Base-by-base conservation (phyloP, 1,284 basidiomycete species). In the Coniophora puteana region DNA sequence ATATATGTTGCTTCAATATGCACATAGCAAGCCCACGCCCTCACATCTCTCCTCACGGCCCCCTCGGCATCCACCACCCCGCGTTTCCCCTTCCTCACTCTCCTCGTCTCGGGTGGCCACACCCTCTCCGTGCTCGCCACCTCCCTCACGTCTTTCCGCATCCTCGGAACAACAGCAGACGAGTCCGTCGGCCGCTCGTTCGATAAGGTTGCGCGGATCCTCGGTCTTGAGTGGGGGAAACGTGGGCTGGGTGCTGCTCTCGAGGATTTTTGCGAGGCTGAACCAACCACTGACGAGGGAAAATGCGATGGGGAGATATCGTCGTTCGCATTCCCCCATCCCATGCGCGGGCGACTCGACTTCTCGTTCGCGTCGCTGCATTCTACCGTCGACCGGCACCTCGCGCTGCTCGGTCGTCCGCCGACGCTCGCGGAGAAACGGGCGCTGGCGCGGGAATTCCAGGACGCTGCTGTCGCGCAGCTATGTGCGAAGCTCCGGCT, bases 91-190 rank as follows among this genome's bases (percentile, higher is more conserved):
- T 96, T 94, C 67, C 72, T 96, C 26, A 86, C 87, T 0, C 71
- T 96, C 10, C 74, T 97, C 18, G 73, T 94, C 36, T 93, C 90
- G 0, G 94, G 94, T 16, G 93, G 93, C 2, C 93, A 97, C 58
- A 93, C 93, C 0, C 71, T 95, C 33, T 73, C 96, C 17, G 72
- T 96, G 0, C 79, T 94, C 8, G 88, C 84, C 2, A 69, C 60
- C 1, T 80, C 80, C 0, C 58, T 63, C 16, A 69, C 66, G 4
- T 62, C 69, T 0, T 95, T 90, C 61, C 66, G 69, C 45, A 81
- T 89, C 36, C 67, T 97, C 18, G 84, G 87, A 0, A 83, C 82
- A 5, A 89, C 88, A 0, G 58, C 68, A 3, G 92, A 96, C 55
- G 80, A 82, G 52, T 80, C 80, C 40, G 78, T 95, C 11, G 93